A percentile compares a stretch with the other conserved stretches of the same genome.
phyloP scores from a whole-genome alignment of 2,329 filamentous ascomycete genomes.

The Colletotrichum navitas region DNA sequence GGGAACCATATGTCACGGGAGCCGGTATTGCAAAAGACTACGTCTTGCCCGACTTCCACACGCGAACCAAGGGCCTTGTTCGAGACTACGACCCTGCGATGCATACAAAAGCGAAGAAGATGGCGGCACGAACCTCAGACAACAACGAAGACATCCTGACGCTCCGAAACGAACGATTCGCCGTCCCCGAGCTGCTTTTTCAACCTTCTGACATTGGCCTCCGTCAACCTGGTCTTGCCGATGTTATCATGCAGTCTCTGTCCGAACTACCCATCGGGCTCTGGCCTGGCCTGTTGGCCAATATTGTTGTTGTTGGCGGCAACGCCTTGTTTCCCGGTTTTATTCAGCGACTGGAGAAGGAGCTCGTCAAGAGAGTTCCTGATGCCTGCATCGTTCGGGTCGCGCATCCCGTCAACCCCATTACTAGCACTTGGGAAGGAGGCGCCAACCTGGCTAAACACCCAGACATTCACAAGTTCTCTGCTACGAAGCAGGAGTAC shows the following conservation, averaged over 20 bases:
- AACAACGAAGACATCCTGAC: conserved; percentile 83
- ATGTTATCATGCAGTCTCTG: conserved; percentile 85
- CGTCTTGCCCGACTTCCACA: conserved; percentile 84
- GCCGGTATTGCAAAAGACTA: conserved; percentile 86
- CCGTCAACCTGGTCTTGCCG: conserved; percentile 83
- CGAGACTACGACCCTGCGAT: conserved; percentile 81
- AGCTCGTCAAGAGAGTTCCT: conserved; percentile 78
- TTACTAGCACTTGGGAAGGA: conserved; percentile 87
- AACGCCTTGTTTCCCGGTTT: conserved; percentile 86
- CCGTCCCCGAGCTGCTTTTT: conserved; percentile 91
- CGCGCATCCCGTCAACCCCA: conserved; percentile 76
- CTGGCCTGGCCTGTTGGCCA: conserved; percentile 86
- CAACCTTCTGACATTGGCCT: conserved; percentile 87
- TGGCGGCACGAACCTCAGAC: conserved; percentile 53
- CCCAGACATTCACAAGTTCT: conserved; percentile 73
- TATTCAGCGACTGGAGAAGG: conserved; percentile 80
- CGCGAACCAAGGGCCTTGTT: conserved; percentile 73
- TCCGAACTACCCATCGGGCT: conserved; percentile 81
- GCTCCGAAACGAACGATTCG: conserved; percentile 91
- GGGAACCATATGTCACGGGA: conserved; percentile 62
- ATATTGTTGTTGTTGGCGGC: conserved; percentile 90
- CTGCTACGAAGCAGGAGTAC: conserved; percentile 91
- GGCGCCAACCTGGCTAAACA: conserved; percentile 83
- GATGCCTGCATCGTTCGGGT: conserved; percentile 84
- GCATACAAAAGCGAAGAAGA: conserved; percentile 65